Base-by-base conservation (phyloP, 2,329 filamentous ascomycete species). In the Sarocladium oryzae region DNA sequence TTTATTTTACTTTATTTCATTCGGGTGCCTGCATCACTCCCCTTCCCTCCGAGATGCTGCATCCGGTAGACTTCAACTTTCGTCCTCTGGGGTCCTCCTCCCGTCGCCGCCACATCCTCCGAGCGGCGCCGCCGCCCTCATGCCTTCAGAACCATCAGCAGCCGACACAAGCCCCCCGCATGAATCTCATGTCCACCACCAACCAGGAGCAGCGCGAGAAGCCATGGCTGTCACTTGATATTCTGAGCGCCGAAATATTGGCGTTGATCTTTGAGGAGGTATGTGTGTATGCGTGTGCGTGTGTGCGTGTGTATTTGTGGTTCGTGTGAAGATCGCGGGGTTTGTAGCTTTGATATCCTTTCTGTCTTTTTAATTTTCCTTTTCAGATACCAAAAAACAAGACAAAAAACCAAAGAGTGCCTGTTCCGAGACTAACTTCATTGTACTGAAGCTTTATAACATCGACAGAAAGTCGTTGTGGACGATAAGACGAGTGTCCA, bases 161-260 rank as follows among this genome's bases (percentile, higher is more conserved):
- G 4, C 43, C 26, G n/a, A n/a, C 43, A 30, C 24, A 48, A 18
- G n/a, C n/a, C 43, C 24, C 26, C 5, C 43, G 43, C 21, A 48
- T 48, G 43, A 33, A 33, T n/a, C 43, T 32, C n/a, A 48, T 32
- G 21, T 45, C 40, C 40, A 20, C 5, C 18, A 15, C n/a, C 10
- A 18, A n/a, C 16, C 16, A n/a, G n/a, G n/a, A n/a, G n/a, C n/a
- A 8, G 4, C 11, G 43, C 28, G 43, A 48, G 20, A 48, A 48
- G 43, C 43, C 43, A 20, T 48, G 43, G 43, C 32, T 33, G 18
- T 16, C 43, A 13, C 51, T 63, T 36, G 54, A 66, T 49, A 58
- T 64, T 50, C 64, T 76, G 16, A 73, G 69, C 57, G 65, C 69
- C 4, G 73, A 76, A 59, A 58, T 75, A 15, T 48, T 75, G n/a